Conservation (phyloP, 2,329 filamentous ascomycete genomes). For the Fusarium tjaetaba region DNA sequence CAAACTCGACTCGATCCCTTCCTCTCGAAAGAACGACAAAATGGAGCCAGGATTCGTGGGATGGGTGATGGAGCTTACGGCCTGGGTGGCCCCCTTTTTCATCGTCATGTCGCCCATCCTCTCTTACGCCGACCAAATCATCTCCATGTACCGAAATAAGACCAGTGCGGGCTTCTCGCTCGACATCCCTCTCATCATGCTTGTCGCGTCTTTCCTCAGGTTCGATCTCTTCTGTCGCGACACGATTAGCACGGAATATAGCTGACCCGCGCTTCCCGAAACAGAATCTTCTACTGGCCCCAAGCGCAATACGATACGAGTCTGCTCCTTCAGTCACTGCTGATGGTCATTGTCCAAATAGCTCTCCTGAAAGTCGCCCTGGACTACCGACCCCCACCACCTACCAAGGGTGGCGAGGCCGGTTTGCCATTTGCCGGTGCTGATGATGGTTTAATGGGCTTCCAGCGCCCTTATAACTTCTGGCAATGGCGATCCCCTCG, state of each 20-base stretch:
- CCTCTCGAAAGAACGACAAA: neutral
- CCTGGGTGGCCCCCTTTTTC: slow-evolving; percentile 70
- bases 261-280: slow-evolving; percentile 35
- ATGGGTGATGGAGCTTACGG: slow-evolving; percentile 51
- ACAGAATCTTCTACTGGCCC: slow-evolving; percentile 76
- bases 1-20: neutral
- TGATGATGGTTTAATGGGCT: slow-evolving; percentile 50
- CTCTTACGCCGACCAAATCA: slow-evolving; percentile 72
- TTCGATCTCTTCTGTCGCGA: slow-evolving; percentile 46
- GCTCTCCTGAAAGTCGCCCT: slow-evolving; percentile 74
- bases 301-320: slow-evolving; percentile 72
- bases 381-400: slow-evolving; percentile 70
- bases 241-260: neutral
- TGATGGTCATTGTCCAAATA: slow-evolving; percentile 72
- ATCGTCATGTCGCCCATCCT: slow-evolving; percentile 71
- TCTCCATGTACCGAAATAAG: slow-evolving; percentile 71
- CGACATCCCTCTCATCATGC: slow-evolving; percentile 78
- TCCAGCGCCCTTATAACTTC: slow-evolving; percentile 77
- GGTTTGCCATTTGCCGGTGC: slow-evolving; percentile 69
- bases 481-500: slow-evolving; percentile 83
- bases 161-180: slow-evolving; percentile 76
- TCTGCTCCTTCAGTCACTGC: slow-evolving; percentile 70
- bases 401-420: slow-evolving; percentile 69
- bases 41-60: slow-evolving; percentile 30
- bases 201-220: slow-evolving; percentile 73